These are phyloP conservation scores for Symbiodinium pilosum DNA, from an alignment of 73 alveolate genomes.

Conservation along the genomic window DNA sequence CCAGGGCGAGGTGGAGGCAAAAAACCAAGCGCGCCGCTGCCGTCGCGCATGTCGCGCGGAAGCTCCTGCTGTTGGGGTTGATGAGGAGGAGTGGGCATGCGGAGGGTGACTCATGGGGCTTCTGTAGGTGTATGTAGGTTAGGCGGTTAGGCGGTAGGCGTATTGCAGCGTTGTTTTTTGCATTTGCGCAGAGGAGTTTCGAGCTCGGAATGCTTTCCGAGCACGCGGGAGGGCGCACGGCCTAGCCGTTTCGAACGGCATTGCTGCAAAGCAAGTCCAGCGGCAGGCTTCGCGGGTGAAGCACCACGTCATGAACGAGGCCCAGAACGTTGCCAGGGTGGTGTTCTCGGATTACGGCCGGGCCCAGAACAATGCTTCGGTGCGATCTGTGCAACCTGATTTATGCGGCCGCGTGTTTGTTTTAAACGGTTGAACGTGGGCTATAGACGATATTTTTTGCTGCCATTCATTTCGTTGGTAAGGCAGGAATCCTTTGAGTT, in stretches of 20 bases:
- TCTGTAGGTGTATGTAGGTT: too few relatives aligned
- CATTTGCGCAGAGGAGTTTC: too few relatives aligned
- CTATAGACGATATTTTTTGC: neutral
- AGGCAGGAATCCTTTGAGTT: neutral
- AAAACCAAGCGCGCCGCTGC: too few relatives aligned
- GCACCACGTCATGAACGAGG: neutral
- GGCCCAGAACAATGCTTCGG: neutral
- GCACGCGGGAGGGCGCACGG: neutral
- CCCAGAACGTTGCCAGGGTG: neutral
- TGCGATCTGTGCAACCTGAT: neutral
- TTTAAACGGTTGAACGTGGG: neutral
- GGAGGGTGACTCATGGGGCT: too few relatives aligned
- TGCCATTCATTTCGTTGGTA: neutral
- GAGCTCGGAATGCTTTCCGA: too few relatives aligned
- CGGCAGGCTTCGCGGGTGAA: neutral
- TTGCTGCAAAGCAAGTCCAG: neutral
- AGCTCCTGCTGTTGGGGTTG: neutral
- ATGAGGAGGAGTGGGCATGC: neutral
- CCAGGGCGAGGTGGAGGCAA: too few relatives aligned
- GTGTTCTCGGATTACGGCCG: neutral
- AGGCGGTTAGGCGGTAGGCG: too few relatives aligned
- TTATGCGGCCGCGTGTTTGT: neutral
- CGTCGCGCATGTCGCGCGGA: too few relatives aligned
- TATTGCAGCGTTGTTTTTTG: too few relatives aligned
- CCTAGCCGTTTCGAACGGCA: neutral